These are phyloP conservation scores for Cyanidiococcus yangmingshanensis DNA, from an alignment of 23 red algal species.

Conservation along the genomic window DNA sequence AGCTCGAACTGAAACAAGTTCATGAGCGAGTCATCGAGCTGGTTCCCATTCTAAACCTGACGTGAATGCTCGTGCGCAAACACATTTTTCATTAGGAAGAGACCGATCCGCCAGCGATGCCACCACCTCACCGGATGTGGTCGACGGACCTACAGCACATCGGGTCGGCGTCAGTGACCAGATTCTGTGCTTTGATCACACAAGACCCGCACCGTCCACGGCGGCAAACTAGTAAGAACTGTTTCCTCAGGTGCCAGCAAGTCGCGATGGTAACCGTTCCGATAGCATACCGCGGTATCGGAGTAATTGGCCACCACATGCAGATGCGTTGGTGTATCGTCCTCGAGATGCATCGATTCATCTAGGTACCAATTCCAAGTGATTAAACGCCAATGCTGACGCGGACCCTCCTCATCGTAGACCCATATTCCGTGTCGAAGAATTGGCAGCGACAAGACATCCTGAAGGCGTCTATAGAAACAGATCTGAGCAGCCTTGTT, in stretches of 20 bases:
- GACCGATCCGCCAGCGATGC: no score
- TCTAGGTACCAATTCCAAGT: background rate
- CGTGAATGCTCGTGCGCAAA: no score
- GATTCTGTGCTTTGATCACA: background rate
- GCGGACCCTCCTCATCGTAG: background rate
- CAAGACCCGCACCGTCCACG: background rate
- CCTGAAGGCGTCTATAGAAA: background rate
- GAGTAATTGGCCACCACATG: background rate
- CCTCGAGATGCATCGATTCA: background rate
- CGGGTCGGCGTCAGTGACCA: no score
- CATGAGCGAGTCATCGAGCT: no score
- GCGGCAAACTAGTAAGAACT: background rate
- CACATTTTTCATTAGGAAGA: no score
- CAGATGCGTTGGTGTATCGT: background rate
- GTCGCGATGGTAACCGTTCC: background rate
- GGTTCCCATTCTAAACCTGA: no score
- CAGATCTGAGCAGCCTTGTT: background rate
- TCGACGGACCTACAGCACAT: no score
- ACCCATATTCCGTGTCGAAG: background rate
- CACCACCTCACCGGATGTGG: no score
- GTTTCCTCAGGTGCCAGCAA: background rate
- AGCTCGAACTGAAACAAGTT: no score
- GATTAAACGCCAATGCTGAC: slow-evolving; percentile 6
- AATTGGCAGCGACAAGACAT: slow-evolving; percentile 6
- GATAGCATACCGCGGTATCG: background rate